Evolutionary conservation across 2,329 filamentous ascomycete genomes (phyloP).

Genomic region (Hortaea werneckii): DNA sequence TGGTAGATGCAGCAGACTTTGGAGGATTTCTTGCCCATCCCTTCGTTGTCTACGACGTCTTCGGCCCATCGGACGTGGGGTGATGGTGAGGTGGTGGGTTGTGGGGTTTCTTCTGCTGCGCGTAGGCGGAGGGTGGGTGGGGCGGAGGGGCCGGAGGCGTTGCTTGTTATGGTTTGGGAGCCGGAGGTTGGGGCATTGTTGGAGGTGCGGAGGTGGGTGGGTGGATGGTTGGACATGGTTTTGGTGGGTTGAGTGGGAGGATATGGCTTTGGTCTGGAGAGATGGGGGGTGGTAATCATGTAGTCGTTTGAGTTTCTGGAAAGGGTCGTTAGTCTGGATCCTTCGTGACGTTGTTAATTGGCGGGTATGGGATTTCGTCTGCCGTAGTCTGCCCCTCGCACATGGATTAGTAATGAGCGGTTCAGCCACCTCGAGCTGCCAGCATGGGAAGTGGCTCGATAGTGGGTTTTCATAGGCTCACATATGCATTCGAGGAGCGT

Average conservation of each 20-base stretch:
- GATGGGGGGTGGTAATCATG: too few relatives aligned
- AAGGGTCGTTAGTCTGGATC: too few relatives aligned
- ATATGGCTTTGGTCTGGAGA: too few relatives aligned
- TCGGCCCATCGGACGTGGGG: slow-evolving; percentile 83
- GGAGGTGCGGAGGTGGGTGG: slow-evolving; percentile 12
- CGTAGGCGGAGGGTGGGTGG: slow-evolving; percentile 30
- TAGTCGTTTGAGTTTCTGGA: too few relatives aligned
- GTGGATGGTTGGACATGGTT: not conserved
- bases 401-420: too few relatives aligned
- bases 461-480: too few relatives aligned
- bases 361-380: too few relatives aligned
- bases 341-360: not conserved
- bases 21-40: slow-evolving; percentile 82
- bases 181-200: slow-evolving; percentile 14
- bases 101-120: slow-evolving; percentile 25
- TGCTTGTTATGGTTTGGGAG: slow-evolving; percentile 23
- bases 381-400: too few relatives aligned
- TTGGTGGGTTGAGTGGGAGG: too few relatives aligned
- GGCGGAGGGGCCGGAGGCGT: slow-evolving; percentile 14
- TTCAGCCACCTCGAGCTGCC: too few relatives aligned
- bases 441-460: too few relatives aligned
- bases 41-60: slow-evolving; percentile 90
- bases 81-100: slow-evolving; percentile 11
- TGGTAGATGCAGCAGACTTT: slow-evolving; percentile 99
- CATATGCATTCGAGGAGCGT: too few relatives aligned